Conservation (phyloP, 352 stramenopile genomes). For the Achlya hypogyna region DNA sequence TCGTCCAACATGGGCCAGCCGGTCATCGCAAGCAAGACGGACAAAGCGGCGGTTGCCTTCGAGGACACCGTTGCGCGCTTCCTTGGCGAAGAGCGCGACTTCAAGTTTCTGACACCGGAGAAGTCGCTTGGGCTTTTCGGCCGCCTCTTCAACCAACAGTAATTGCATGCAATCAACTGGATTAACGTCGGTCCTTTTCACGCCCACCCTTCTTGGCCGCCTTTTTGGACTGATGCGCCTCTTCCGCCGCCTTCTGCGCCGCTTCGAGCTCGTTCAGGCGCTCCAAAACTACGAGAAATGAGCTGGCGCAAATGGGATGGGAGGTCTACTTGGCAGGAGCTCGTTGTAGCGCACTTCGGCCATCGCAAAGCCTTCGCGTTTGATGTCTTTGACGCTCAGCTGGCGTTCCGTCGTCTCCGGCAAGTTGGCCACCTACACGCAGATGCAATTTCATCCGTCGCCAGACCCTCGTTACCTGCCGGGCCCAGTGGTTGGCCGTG, state of each 20-base stretch:
- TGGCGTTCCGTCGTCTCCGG: slow-evolving; percentile 59
- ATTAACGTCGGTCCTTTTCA: slow-evolving; percentile 52
- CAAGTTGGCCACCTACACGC: slow-evolving; percentile 37
- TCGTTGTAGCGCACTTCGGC: slow-evolving; percentile 72
- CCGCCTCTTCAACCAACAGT: slow-evolving; percentile 44
- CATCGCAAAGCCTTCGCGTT: slow-evolving; percentile 69
- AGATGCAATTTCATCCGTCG: not conserved
- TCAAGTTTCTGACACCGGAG: slow-evolving; percentile 81
- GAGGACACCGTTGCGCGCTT: slow-evolving; percentile 87
- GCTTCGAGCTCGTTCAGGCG: slow-evolving; percentile 68
- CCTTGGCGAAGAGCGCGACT: slow-evolving; percentile 75
- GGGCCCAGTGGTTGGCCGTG: slow-evolving; percentile 59
- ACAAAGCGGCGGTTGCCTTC: slow-evolving; percentile 74
- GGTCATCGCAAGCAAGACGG: slow-evolving; percentile 70
- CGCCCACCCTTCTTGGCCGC: slow-evolving; percentile 48
- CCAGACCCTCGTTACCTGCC: not conserved
- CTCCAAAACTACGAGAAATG: slow-evolving; percentile 43
- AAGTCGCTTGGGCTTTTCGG: slow-evolving; percentile 72
- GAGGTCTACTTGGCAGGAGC: slow-evolving; percentile 47
- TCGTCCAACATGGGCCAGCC: slow-evolving; percentile 90
- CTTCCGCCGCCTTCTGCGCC: slow-evolving; percentile 71
- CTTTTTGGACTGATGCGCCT: slow-evolving; percentile 60
- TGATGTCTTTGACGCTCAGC: slow-evolving; percentile 79
- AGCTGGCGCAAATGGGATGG: slow-evolving; percentile 6
- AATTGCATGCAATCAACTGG: not conserved